Evolutionary conservation across 495 filamentous ascomycete species (phyloP).

Genomic region (Tuber magnatum): DNA sequence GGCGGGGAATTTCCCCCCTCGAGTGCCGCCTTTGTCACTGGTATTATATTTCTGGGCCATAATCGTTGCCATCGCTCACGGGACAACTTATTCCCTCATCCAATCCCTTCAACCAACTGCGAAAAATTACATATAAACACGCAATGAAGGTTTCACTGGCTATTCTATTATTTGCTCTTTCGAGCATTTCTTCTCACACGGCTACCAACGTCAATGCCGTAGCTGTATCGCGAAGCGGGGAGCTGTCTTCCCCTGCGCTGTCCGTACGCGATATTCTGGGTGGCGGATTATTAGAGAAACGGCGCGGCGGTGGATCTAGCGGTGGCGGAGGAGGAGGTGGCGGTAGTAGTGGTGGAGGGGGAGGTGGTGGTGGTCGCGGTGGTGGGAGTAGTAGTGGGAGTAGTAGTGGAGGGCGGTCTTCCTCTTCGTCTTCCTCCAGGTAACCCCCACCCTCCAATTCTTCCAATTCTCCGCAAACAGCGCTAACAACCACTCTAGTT

Average conservation of each 20-base stretch:
- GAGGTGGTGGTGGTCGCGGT: conserved; percentile 16
- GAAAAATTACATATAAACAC: background rate
- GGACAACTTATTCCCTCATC: background rate
- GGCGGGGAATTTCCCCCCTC: background rate
- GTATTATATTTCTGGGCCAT: background rate
- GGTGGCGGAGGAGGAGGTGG: conserved; percentile 17
- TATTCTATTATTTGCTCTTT: background rate
- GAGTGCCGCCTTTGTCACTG: background rate
- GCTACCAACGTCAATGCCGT: background rate
- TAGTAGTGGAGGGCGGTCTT: too few species aligned
- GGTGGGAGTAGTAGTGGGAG: background rate
- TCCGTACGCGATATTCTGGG: background rate
- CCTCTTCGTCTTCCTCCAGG: background rate
- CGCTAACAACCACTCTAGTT: background rate
- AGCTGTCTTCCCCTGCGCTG: background rate
- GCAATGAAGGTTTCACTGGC: background rate
- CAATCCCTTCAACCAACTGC: background rate
- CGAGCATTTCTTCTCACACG: background rate
- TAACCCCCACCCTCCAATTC: background rate
- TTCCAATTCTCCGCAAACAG: background rate
- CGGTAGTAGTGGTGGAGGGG: conserved; percentile 4
- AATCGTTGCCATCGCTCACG: background rate
- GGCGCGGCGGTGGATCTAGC: conserved; percentile 27
- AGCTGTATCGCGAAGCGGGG: background rate
- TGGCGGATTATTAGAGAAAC: conserved; percentile 10